A percentile compares a stretch with the other conserved stretches of the same genome.
Evolutionary conservation across 495 filamentous ascomycete species (phyloP).

Genomic region (Amphirosellinia nigrospora): DNA sequence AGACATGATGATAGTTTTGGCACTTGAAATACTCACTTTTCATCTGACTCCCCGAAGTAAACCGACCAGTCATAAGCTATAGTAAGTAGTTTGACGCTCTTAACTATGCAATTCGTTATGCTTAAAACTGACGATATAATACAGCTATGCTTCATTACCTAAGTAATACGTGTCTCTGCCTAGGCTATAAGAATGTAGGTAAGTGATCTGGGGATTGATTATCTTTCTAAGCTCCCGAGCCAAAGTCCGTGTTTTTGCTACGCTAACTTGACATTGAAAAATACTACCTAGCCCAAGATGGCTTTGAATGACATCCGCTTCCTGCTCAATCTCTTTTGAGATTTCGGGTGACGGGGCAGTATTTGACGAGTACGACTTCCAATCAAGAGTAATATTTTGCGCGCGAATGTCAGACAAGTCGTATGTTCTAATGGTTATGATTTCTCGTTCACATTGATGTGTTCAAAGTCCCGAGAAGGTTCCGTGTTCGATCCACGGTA

Average conservation of each 20-base stretch:
- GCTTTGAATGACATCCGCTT: neutral
- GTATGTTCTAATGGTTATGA: slow-evolving; percentile 34
- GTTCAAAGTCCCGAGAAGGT: slow-evolving; percentile 27
- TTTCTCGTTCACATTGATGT: slow-evolving; percentile 29
- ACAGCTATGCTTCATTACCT: no score
- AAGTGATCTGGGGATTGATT: no score
- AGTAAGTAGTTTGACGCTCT: no score
- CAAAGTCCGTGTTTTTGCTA: no score
- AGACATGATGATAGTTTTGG: neutral
- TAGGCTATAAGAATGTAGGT: no score
- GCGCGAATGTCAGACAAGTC: neutral
- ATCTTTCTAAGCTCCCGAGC: no score
- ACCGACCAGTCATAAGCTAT: neutral
- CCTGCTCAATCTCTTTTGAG: neutral
- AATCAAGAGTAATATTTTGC: neutral
- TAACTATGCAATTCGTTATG: no score
- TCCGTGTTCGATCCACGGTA: slow-evolving; percentile 35
- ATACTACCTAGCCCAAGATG: neutral
- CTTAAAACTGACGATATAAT: no score
- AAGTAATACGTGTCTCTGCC: no score
- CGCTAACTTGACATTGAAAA: no score
- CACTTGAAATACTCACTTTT: neutral
- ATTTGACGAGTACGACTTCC: no score
- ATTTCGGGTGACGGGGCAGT: no score
- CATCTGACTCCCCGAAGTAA: neutral